These are phyloP conservation scores for Cryptococcus deneoformans DNA, from an alignment of 1,284 basidiomycete genomes.

Conservation along the genomic window DNA sequence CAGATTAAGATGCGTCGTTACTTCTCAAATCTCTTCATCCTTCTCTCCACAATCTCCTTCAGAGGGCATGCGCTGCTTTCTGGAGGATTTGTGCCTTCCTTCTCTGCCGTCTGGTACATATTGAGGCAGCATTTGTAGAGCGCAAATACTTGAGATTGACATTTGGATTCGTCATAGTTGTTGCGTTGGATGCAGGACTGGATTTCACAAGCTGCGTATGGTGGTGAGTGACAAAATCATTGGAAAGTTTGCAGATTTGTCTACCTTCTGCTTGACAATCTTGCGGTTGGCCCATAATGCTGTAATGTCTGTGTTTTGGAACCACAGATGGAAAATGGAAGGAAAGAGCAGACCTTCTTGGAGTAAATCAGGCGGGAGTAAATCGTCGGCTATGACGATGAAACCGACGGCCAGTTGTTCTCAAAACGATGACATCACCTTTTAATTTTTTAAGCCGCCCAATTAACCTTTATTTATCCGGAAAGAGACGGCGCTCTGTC, in stretches of 20 bases:
- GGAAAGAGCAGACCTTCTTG: too few species aligned
- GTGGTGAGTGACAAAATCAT: background rate
- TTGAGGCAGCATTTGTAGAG: slow-evolving; percentile 42
- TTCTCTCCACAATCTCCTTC: slow-evolving; percentile 28
- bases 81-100: slow-evolving; percentile 14
- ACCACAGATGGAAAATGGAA: background rate
- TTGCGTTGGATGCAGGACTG: slow-evolving; percentile 38
- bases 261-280: background rate
- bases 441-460: too few species aligned
- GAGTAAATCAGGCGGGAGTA: too few species aligned
- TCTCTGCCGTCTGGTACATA: slow-evolving; percentile 34
- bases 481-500: too few species aligned
- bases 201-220: slow-evolving; percentile 40
- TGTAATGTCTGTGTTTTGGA: background rate
- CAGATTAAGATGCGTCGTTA: background rate
- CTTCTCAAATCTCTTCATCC: slow-evolving; percentile 31
- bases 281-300: background rate
- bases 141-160: slow-evolving; percentile 24
- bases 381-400: too few species aligned
- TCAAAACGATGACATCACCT: too few species aligned
- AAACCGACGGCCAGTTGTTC: too few species aligned
- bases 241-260: background rate
- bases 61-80: slow-evolving; percentile 37
- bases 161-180: slow-evolving; percentile 40
- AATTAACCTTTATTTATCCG: too few species aligned